These are phyloP conservation scores for Colletotrichum chrysophilum DNA, from an alignment of 2,329 filamentous ascomycete genomes.

Conservation along the genomic window DNA sequence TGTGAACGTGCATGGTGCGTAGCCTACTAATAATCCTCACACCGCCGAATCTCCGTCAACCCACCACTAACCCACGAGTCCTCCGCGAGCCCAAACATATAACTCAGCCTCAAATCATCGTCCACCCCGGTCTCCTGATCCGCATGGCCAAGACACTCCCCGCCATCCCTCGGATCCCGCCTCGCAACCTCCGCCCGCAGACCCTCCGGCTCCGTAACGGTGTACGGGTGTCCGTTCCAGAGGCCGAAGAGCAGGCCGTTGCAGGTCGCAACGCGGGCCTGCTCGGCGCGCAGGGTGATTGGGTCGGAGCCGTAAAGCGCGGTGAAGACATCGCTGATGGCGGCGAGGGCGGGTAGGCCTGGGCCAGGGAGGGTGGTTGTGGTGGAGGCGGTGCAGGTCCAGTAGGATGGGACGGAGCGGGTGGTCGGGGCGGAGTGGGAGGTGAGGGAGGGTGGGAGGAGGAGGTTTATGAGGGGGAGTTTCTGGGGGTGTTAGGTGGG, in stretches of 20 bases:
- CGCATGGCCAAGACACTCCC: neutral
- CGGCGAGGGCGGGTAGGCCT: neutral
- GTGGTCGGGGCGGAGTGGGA: neutral
- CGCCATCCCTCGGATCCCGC: neutral
- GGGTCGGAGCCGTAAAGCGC: neutral
- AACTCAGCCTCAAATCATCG: neutral
- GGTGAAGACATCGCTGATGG: neutral
- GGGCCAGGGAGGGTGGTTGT: neutral
- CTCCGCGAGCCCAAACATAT: slow-evolving; percentile 1
- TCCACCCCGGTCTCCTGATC: neutral
- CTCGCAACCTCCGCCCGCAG: neutral
- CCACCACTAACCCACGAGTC: neutral
- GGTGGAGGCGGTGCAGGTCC: neutral
- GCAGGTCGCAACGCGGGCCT: slow-evolving; percentile 1
- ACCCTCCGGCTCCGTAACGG: neutral
- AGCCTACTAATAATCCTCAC: neutral
- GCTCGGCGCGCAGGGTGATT: neutral
- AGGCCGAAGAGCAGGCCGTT: slow-evolving; percentile 8
- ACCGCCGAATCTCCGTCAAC: neutral
- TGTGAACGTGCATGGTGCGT: neutral
- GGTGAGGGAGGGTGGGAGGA: neutral
- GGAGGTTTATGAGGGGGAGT: neutral
- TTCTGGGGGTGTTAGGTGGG: neutral
- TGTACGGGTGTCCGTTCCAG: neutral
- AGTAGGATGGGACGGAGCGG: neutral